These are phyloP conservation scores for Podaxis pistillaris DNA, from an alignment of 768 basidiomycete species.

Conservation along the genomic window DNA sequence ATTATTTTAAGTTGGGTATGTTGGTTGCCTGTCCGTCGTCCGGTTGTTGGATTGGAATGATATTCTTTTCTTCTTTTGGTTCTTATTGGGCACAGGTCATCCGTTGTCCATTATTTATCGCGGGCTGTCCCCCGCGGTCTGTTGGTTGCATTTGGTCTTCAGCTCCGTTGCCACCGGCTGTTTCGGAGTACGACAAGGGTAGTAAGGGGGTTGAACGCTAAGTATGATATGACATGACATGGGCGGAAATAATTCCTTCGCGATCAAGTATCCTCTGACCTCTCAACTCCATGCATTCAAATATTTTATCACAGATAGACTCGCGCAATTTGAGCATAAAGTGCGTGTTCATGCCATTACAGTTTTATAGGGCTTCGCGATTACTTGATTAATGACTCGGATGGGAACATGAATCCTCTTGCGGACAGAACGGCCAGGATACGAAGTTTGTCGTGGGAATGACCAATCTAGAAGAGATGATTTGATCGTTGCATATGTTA, in stretches of 20 bases:
- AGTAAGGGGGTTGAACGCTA: not conserved
- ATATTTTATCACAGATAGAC: not conserved
- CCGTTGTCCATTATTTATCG: not conserved
- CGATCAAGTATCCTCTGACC: not conserved
- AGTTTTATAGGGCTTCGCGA: not conserved
- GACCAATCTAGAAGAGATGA: not conserved
- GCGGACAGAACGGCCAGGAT: not conserved
- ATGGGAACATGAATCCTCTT: not conserved
- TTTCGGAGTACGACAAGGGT: not conserved
- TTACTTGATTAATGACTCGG: not conserved
- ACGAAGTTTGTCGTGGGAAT: not conserved
- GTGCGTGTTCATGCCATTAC: not conserved
- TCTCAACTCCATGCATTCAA: not conserved
- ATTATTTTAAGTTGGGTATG: not conserved
- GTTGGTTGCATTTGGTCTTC: not conserved
- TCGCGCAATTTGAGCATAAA: not conserved
- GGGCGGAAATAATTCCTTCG: not conserved
- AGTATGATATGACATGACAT: not conserved
- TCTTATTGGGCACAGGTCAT: not conserved
- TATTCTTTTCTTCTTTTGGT: not conserved
- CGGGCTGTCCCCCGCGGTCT: not conserved
- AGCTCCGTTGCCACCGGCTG: not conserved
- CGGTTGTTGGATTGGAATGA: not conserved
- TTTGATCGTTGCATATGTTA: constrained; percentile 7
- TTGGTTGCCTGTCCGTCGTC: not conserved